Evolutionary conservation across 805 yeast species (phyloP), one percentile per base, ranked within the genome.

Genomic region (Ogataea neopini): DNA sequence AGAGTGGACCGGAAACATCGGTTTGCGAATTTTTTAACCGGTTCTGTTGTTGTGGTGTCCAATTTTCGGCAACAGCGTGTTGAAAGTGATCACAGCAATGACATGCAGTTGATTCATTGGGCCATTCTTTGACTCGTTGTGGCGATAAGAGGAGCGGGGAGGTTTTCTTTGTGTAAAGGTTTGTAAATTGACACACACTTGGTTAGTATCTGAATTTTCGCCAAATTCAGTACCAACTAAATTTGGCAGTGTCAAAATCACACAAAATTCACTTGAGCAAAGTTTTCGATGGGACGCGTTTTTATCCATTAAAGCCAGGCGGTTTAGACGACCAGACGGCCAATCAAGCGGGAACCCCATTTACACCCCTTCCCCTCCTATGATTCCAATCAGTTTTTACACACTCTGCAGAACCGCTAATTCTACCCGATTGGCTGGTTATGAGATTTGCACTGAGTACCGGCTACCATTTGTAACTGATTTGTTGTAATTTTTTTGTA

Each of bases 11-110:
- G 42, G 42, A 39, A 39, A 39, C 42, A 3, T 14, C 11, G 22
- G 20, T 14, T 15, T n/a, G 42, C 7, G 5, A 14, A 17, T 29
- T 10, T 17, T 22, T n/a, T 10, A 36, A 36, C 7, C 40, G 10
- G 9, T n/a, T 3, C 10, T 6, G 10, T 28, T 6, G 10, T 28
- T 13, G 20, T 11, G 34, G 14, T 39, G 23, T 28, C 42, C 42
- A 33, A 39, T 25, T 15, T 26, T 28, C 42, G 42, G 42, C 4
- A 28, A 23, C 22, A 37, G 32, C 17, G 17, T 30, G 34, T n/a
- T 28, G 32, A n/a, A 28, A 28, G n/a, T n/a, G 14, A 28, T 9
- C 14, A 9, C 32, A 28, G n/a, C 10, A 9, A 28, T 9, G 6
- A 9, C 32, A 10, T 28, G 32, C 32, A 9, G 10, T 28, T 28